Percentiles rank a stretch among this genome's conserved stretches.
phyloP scores from a whole-genome alignment of 805 yeast genomes.

The Sungouiella thailandica region DNA sequence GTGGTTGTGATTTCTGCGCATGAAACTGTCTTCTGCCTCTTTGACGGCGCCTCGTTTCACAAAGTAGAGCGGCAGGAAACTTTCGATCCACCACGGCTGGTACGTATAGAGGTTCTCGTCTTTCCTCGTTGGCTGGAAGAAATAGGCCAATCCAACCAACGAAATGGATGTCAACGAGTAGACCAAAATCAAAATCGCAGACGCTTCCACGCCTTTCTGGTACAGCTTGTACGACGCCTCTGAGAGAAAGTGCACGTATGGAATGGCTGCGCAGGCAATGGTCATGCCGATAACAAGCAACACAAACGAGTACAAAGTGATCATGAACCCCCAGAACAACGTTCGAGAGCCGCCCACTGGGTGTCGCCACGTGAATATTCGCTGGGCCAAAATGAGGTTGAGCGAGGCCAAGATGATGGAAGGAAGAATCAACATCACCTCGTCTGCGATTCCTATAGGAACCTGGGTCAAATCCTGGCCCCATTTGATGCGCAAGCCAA shows the following conservation, averaged over 20 bases:
- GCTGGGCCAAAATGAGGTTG: conserved; percentile 63
- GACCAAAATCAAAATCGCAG: conserved; percentile 20
- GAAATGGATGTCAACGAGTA: conserved; percentile 13
- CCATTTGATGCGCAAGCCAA: conserved; percentile 56
- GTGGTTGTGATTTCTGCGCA: conserved; percentile 17
- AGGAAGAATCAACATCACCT: conserved; percentile 53
- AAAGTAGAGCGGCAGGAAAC: conserved; percentile 17
- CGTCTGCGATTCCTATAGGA: conserved; percentile 50
- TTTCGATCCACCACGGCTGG: conserved; percentile 23
- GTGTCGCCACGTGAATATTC: conserved; percentile 73
- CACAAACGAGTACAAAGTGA: conserved; percentile 48
- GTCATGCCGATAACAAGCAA: conserved; percentile 62
- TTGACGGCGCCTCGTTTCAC: conserved; percentile 17
- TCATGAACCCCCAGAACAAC: conserved; percentile 48
- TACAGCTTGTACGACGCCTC: conserved; percentile 44
- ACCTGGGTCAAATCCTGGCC: conserved; percentile 43
- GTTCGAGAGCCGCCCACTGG: conserved; percentile 59
- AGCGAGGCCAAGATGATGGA: conserved; percentile 54
- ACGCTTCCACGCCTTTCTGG: conserved; percentile 49
- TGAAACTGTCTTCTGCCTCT: conserved; percentile 17
- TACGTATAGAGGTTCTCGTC: conserved; percentile 18
- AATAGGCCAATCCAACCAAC: conserved; percentile 16
- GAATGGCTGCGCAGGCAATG: conserved; percentile 56
- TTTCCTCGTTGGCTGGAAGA: conserved; percentile 17
- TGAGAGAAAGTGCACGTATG: conserved; percentile 52